These are phyloP conservation scores for Logfia minima DNA, from an alignment of 129 eudicot species.

Conservation along the genomic window DNA sequence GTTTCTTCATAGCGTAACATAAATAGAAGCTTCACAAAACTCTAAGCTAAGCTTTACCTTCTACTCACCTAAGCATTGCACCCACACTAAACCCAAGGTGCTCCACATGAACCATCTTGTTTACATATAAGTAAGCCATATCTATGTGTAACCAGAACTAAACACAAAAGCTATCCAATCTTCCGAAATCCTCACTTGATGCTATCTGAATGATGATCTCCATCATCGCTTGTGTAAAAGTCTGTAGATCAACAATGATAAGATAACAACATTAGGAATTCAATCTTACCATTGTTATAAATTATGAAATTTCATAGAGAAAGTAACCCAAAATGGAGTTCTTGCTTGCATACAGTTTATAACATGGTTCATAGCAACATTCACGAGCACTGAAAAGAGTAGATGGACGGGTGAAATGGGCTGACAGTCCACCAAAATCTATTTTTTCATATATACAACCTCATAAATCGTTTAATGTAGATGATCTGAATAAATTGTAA, in stretches of 20 bases:
- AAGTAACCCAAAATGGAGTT: neutral
- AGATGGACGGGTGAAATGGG: neutral
- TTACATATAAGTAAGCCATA: neutral
- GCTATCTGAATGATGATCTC: neutral
- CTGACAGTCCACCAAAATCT: neutral
- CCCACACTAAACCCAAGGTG: neutral
- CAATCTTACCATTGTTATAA: neutral
- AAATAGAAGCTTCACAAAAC: constrained; percentile 2
- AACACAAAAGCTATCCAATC: constrained; percentile 11
- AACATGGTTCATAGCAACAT: neutral
- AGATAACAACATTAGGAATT: neutral
- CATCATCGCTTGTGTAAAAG: neutral
- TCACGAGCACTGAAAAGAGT: neutral
- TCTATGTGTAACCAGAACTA: neutral
- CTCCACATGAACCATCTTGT: neutral
- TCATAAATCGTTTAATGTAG: neutral
- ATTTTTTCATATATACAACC: neutral
- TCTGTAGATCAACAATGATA: neutral
- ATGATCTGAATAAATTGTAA: neutral
- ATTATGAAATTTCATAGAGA: neutral
- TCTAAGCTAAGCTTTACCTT: constrained; percentile 1
- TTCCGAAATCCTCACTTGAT: neutral
- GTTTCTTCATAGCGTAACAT: neutral
- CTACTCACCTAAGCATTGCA: neutral
- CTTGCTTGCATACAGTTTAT: neutral